These are phyloP conservation scores for Lachancea quebecensis DNA, from an alignment of 805 yeast genomes.

Conservation along the genomic window DNA sequence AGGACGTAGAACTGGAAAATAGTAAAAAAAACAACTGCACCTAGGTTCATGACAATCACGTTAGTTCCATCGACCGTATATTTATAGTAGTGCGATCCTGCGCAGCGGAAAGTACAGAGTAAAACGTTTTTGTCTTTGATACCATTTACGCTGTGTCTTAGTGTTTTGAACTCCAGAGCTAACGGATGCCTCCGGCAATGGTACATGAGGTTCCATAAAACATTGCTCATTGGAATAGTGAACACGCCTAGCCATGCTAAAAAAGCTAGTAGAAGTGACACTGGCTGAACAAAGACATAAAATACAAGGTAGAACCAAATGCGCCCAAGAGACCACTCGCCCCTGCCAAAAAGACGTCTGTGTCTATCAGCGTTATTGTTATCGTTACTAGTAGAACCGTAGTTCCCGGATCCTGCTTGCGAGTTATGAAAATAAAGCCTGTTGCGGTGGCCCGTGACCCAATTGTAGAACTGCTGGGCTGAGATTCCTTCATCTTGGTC, in stretches of 20 bases:
- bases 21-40: slow-evolving; percentile 72
- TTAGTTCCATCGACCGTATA: slow-evolving; percentile 96
- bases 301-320: slow-evolving; percentile 66
- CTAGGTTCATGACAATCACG: slow-evolving; percentile 80
- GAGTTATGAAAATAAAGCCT: slow-evolving; percentile 61
- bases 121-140: slow-evolving; percentile 49
- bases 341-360: slow-evolving; percentile 79
- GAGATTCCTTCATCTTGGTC: slow-evolving; percentile 87
- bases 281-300: slow-evolving; percentile 65
- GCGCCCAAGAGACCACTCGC: slow-evolving; percentile 83
- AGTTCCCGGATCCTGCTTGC: slow-evolving; percentile 9
- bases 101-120: slow-evolving; percentile 85
- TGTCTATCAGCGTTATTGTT: slow-evolving; percentile 18
- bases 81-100: slow-evolving; percentile 90
- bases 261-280: slow-evolving; percentile 46
- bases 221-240: slow-evolving; percentile 90
- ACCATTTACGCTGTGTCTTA: slow-evolving; percentile 14
- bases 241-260: slow-evolving; percentile 79
- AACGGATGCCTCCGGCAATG: slow-evolving; percentile 88
- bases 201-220: slow-evolving; percentile 54
- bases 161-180: slow-evolving; percentile 57
- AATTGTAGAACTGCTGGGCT: slow-evolving; percentile 73
- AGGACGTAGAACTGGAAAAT: slow-evolving; percentile 69
- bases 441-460: slow-evolving; percentile 74
- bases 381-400: slow-evolving; percentile 25